phyloP scores from a whole-genome alignment of 306 rosid species.

The Castanea sativa region DNA sequence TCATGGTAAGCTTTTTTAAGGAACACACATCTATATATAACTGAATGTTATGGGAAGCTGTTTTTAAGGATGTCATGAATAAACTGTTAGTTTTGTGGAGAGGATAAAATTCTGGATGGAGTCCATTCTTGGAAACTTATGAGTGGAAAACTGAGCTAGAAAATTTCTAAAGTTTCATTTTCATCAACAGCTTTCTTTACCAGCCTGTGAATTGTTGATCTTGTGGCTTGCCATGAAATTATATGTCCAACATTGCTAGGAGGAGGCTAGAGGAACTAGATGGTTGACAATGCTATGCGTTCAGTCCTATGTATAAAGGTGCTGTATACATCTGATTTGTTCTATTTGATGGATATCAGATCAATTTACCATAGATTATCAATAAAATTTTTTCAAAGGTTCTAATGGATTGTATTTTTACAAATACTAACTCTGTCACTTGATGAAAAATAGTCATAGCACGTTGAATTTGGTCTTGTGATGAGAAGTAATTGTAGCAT shows the following conservation, averaged over 20 bases:
- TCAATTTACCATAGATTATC: not conserved
- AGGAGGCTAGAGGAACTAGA: conserved; percentile 9
- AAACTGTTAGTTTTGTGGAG: not conserved
- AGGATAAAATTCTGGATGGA: not conserved
- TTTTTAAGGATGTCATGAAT: not conserved
- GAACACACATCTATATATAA: not conserved
- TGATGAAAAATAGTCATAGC: not conserved
- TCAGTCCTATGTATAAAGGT: conserved; percentile 6
- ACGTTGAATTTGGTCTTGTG: no score
- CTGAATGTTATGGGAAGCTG: not conserved
- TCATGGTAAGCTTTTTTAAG: not conserved
- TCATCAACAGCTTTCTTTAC: conserved; percentile 5
- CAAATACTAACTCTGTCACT: not conserved
- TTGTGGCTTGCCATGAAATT: conserved; percentile 5
- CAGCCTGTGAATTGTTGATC: conserved; percentile 3
- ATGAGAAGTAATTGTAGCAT: not conserved
- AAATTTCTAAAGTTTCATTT: not conserved
- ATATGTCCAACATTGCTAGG: conserved; percentile 6
- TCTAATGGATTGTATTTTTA: not conserved
- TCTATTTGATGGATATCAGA: not conserved
- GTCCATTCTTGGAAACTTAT: not conserved
- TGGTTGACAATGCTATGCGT: conserved; percentile 8
- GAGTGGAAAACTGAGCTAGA: not conserved
- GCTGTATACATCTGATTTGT: conserved; percentile 9
- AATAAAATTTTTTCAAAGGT: not conserved